Evolutionary conservation across 495 filamentous ascomycete genomes (phyloP), one percentile per base, ranked within the genome.

Genomic region (Bacidia gigantensis): DNA sequence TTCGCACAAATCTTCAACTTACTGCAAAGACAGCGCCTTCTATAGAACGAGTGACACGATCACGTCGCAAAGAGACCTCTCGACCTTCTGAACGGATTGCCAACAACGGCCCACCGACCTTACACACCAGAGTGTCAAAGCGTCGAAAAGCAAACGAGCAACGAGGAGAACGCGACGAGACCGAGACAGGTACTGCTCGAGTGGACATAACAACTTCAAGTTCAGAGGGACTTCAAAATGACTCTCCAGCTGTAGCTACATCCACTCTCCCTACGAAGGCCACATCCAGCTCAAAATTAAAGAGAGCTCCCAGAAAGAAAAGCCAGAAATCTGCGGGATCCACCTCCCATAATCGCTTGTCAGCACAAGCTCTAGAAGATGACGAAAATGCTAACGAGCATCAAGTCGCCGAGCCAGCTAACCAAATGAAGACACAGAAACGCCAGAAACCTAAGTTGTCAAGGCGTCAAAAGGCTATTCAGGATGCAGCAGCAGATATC

Each of bases 401-500:
- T 39, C 32, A 39, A 39, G n/a, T 39, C 9, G 41, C 12, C 20
- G 14, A 18, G 5, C 20, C 41, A 9, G 9, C 41, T n/a, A 9
- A 5, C 5, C 41, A 22, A 5, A 7, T 9, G 17, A 44, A 17
- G 20, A 35, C 5, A 35, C 5, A 14, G 29, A 35, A 35, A 22
- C n/a, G 25, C 23, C n/a, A 38, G 14, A 50, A 50, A 22, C 17
- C 47, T 12, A 50, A 50, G n/a, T 22, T 11, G 5, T 20, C 2
- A 25, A 11, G 14, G 18, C 47, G 47, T 35, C 26, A 20, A 25
- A n/a, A n/a, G 26, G 17, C 21, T 22, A 41, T 58, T 35, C 17
- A 58, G 42, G 56, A 46, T 26, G 52, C 53, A 21, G 56, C 56
- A 14, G 52, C 51, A 26, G 60, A 57, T 26, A 48, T 61, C n/a